These are phyloP conservation scores for Pichia sp. DNA, from an alignment of 1,139 yeast species.

Conservation along the genomic window DNA sequence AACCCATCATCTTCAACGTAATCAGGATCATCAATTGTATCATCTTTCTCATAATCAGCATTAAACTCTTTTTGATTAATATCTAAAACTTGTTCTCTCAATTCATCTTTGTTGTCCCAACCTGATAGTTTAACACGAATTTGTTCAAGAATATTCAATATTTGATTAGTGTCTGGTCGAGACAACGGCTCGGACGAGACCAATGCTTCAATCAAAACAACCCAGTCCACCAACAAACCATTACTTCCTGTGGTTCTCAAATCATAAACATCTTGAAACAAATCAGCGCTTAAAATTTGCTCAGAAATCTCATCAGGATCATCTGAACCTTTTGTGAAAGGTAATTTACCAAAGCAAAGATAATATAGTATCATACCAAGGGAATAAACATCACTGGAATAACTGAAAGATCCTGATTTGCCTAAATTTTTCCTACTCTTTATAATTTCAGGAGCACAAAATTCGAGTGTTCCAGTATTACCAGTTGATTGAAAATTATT, in stretches of 20 bases:
- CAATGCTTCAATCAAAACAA: conserved; percentile 29
- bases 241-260: conserved; percentile 10
- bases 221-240: conserved; percentile 33
- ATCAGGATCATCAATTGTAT: neutral
- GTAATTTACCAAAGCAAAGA: conserved; percentile 62
- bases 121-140: conserved; percentile 14
- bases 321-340: conserved; percentile 39
- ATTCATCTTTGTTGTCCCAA: neutral
- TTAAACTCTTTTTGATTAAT: neutral
- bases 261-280: conserved; percentile 17
- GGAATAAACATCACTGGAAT: conserved; percentile 72
- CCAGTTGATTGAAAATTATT: conserved; percentile 51
- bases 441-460: conserved; percentile 74
- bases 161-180: conserved; percentile 40
- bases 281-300: conserved; percentile 30
- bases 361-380: conserved; percentile 74
- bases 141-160: conserved; percentile 28
- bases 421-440: conserved; percentile 22
- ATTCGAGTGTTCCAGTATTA: conserved; percentile 79
- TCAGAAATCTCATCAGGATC: conserved; percentile 33
- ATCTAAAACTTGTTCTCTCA: neutral
- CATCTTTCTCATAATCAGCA: neutral
- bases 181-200: conserved; percentile 26
- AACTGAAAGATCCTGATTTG: conserved; percentile 42
- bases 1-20: neutral